Evolutionary conservation across 2,329 filamentous ascomycete genomes (phyloP), one percentile per base, ranked within the genome.

Genomic region (Colletotrichum orchidophilum): DNA sequence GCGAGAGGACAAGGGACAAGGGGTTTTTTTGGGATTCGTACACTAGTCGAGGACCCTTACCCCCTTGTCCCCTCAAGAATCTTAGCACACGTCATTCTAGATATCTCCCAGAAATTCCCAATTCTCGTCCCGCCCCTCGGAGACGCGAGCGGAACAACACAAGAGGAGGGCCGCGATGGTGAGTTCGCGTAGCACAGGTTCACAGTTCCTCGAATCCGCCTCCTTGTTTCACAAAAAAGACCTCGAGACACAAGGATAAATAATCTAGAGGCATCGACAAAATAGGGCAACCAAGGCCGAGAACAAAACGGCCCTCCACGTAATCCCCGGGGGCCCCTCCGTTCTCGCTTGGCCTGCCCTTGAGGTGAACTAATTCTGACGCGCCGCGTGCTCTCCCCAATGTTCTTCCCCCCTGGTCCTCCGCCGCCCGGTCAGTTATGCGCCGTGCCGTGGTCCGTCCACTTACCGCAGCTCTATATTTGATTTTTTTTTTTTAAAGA

Each of bases 41-140:
- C n/a, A n/a, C n/a, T n/a, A 21, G 39, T 46, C 8, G 39, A 21
- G 1, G 4, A n/a, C 35, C n/a, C 42, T 39, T 13, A 24, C 24
- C 59, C 50, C 52, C 57, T 57, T 35, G n/a, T n/a, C n/a, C 21
- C 21, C 33, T 50, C 35, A 53, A 57, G 54, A 52, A 27, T 67
- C 64, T 68, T 60, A 54, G 64, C 68, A 53, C 58, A 63, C 68
- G 68, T 71, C 68, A 63, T 71, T 63, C 57, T 58, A 63, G 55
- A 13, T 31, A 11, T 53, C 31, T 60, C 46, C 60, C 26, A 64
- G 39, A 50, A 18, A 63, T 3, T 55, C 18, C 27, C 62, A 27
- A 33, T 55, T n/a, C 52, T 53, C 24, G 29, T 52, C 27, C 61
- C 12, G 52, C 52, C 18, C 39, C 46, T 24, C 31, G n/a, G 52